These are phyloP conservation scores for Catunica adiposa DNA, from an alignment of 2,329 filamentous ascomycete genomes.

Conservation along the genomic window DNA sequence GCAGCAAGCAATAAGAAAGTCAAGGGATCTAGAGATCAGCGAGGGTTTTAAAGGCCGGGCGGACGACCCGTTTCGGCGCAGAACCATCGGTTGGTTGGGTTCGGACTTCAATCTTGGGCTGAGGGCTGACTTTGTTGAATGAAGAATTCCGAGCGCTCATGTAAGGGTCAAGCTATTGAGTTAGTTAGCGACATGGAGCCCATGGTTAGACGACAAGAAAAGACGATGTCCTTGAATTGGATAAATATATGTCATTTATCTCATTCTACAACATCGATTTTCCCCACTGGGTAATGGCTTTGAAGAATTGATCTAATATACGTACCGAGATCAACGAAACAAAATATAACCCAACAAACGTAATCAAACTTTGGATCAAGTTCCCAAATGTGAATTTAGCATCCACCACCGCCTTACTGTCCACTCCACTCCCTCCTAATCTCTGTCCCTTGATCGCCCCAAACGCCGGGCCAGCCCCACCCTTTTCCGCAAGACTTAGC, in stretches of 20 bases:
- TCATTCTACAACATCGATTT: background rate
- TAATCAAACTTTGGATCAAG: slow-evolving; percentile 30
- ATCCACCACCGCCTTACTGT: slow-evolving; percentile 17
- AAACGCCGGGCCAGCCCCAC: slow-evolving; percentile 33
- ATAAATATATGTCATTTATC: background rate
- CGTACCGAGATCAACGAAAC: slow-evolving; percentile 43
- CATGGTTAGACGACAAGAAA: background rate
- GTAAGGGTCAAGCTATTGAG: slow-evolving; percentile 41
- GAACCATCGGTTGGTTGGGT: slow-evolving; percentile 14
- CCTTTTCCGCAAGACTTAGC: slow-evolving; percentile 33
- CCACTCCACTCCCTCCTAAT: slow-evolving; percentile 29
- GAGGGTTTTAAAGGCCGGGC: slow-evolving; percentile 33
- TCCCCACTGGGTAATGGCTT: background rate
- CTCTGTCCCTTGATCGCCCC: slow-evolving; percentile 36
- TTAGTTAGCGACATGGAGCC: background rate
- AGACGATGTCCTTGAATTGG: too few species aligned
- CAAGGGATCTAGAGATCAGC: slow-evolving; percentile 29
- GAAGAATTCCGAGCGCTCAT: slow-evolving; percentile 41
- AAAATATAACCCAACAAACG: slow-evolving; percentile 45
- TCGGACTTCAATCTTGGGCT: slow-evolving; percentile 15
- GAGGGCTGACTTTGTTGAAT: slow-evolving; percentile 37
- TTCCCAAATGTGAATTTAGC: slow-evolving; percentile 23
- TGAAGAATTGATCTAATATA: slow-evolving; percentile 14
- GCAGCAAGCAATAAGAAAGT: background rate
- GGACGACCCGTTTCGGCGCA: slow-evolving; percentile 20